phyloP scores from a whole-genome alignment of 306 rosid genomes.

The Pachyrhizus erosus region DNA sequence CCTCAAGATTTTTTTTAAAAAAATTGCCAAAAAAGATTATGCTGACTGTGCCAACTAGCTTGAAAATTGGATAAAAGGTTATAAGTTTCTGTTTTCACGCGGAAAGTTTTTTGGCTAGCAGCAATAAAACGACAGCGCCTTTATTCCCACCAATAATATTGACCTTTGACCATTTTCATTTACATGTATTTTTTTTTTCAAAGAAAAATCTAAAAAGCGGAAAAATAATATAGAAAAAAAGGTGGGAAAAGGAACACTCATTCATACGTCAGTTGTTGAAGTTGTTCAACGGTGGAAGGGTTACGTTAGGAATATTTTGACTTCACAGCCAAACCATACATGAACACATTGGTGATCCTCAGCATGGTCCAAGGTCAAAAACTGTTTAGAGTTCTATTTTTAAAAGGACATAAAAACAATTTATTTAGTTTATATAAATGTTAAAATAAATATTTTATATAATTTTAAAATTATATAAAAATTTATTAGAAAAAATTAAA shows the following conservation, averaged over 20 bases:
- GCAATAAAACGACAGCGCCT: slow-evolving; percentile 38
- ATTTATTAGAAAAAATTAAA: no score
- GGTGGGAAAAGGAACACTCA: background rate
- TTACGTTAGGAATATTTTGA: slow-evolving; percentile 43
- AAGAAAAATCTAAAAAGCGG: background rate
- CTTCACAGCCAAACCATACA: slow-evolving; percentile 29
- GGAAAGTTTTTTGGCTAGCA: slow-evolving; percentile 15
- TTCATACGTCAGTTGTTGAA: slow-evolving; percentile 42
- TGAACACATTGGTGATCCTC: no score
- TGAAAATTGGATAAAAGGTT: slow-evolving; percentile 5
- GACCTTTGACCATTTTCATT: slow-evolving; percentile 32
- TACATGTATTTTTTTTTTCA: background rate
- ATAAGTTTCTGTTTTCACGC: slow-evolving; percentile 7
- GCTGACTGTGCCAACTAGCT: slow-evolving; percentile 8
- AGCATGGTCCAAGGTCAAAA: no score
- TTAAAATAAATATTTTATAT: no score
- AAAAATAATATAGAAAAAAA: background rate
- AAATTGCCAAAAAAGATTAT: background rate
- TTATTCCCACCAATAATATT: slow-evolving; percentile 7
- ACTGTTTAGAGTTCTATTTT: no score
- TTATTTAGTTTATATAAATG: no score
- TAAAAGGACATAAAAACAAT: no score
- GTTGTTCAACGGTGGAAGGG: slow-evolving; percentile 50
- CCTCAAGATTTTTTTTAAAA: no score
- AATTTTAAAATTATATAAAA: no score